These are phyloP conservation scores for Camellia japonica DNA, from an alignment of 148 eudicot species.

Conservation along the genomic window DNA sequence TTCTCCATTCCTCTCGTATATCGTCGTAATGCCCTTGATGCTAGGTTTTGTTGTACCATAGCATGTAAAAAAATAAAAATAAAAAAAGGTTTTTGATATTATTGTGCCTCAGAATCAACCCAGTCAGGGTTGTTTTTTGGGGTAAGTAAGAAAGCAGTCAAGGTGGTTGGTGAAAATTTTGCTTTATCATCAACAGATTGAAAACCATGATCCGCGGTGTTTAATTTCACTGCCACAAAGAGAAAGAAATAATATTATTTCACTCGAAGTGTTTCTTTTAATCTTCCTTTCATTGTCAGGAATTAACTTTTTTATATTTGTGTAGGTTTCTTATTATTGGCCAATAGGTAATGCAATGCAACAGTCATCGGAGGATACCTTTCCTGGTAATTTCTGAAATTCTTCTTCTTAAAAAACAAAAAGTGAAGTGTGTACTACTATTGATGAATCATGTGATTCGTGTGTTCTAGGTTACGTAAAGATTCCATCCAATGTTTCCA, in stretches of 20 bases:
- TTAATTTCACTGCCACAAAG: conserved; percentile 46
- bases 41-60: neutral
- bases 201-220: conserved; percentile 30
- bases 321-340: neutral
- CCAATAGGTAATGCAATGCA: conserved; percentile 23
- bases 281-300: neutral
- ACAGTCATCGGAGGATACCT: conserved; percentile 17
- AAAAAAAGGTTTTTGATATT: no score
- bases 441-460: conserved; percentile 16
- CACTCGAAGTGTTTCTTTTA: neutral
- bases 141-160: neutral
- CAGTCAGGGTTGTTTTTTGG: neutral
- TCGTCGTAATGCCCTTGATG: neutral
- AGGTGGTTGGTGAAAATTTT: neutral
- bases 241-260: conserved; percentile 17
- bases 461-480: conserved; percentile 37
- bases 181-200: conserved; percentile 50
- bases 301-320: neutral
- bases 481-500: conserved; percentile 32
- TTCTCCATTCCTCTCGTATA: neutral
- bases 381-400: conserved; percentile 16
- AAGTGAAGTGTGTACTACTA: neutral
- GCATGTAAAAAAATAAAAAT: no score
- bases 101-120: neutral
- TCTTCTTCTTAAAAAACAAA: neutral